phyloP scores from a whole-genome alignment of 768 basidiomycete species.

The Termitomyces sp. region DNA sequence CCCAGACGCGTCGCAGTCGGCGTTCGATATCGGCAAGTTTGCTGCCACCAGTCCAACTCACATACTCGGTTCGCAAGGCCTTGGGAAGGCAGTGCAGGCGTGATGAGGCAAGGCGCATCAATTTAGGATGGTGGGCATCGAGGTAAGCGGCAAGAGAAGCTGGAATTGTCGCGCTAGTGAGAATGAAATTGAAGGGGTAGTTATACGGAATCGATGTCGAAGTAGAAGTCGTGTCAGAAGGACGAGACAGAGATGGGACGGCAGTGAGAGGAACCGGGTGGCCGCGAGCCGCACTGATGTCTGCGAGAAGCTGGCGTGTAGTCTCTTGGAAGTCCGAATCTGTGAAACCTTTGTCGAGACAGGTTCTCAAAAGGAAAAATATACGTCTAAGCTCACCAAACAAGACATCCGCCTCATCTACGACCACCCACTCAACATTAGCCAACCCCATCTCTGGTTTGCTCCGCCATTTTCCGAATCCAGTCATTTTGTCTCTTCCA shows the following conservation, averaged over 20 bases:
- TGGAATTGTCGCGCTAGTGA: conserved; percentile 87
- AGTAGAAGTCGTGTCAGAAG: conserved; percentile 10
- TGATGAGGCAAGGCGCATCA: conserved; percentile 77
- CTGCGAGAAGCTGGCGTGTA: conserved; percentile 64
- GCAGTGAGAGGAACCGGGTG: conserved; percentile 29
- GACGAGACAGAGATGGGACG: conserved; percentile 13
- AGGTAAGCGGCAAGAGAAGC: conserved; percentile 65
- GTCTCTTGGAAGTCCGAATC: conserved; percentile 80
- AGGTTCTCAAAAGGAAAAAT: neutral
- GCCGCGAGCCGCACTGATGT: conserved; percentile 63
- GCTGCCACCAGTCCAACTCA: conserved; percentile 74
- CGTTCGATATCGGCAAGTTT: conserved; percentile 75
- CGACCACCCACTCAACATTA: conserved; percentile 81
- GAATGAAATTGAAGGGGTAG: conserved; percentile 77
- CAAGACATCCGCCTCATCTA: conserved; percentile 90
- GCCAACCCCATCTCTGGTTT: conserved; percentile 57
- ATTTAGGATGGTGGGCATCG: conserved; percentile 50
- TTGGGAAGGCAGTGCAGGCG: conserved; percentile 74
- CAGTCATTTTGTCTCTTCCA: conserved; percentile 29
- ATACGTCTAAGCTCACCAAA: conserved; percentile 51
- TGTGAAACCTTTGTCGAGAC: conserved; percentile 22
- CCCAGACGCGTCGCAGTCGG: conserved; percentile 71
- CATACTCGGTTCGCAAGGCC: conserved; percentile 66
- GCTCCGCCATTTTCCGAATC: conserved; percentile 35
- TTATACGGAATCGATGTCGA: conserved; percentile 25